Base-by-base conservation (phyloP, 352 stramenopile species). In the Phytopythium aichiense region DNA sequence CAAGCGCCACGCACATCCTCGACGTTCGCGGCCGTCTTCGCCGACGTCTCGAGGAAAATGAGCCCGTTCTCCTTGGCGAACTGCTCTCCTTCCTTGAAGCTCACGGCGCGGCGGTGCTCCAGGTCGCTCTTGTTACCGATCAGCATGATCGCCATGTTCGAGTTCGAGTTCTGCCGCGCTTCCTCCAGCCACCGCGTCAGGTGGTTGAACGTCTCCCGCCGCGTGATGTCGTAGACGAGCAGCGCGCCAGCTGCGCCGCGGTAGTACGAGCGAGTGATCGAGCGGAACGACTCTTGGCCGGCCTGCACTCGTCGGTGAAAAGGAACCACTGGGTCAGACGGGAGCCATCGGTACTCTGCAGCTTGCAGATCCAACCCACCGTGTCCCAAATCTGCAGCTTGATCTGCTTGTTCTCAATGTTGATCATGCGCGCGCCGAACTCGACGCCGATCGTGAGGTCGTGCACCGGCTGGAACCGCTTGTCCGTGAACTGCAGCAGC, bases 401-500 rank as follows among this genome's bases (percentile, higher is more conserved):
- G 66, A 99, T 98, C 71, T 98, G 92, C 75, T 98, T 98, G 74
- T 97, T 96, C 60, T 99, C 96, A 52, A 99, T 98, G 69, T 94
- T 98, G 65, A 99, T 98, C 95, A 99, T 99, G 49, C 97, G 92
- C 16, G 97, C 97, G 57, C 97, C 98, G 71, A 99, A 99, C 85
- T 99, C 98, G 28, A 98, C 95, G 38, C 97, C 98, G 69, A 99
- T 99, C 11, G 98, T 99, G 51, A 99, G 85, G 69, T 99, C 97
- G 69, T 99, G 84, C 40, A 99, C 97, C 0, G 97, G 97, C 74
- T 99, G 97, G 81, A 99, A 99, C 56, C 97, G 89, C 81, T 99
- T 99, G 86, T 99, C 98, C 53, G 98, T 99, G 84, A 99, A 99
- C 81, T 99, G 98, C 64, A 99, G 84, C 48, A 99, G 81, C 69